Base-by-base conservation (phyloP, 2,329 filamentous ascomycete genomes). In the Claviceps lovelessii region DNA sequence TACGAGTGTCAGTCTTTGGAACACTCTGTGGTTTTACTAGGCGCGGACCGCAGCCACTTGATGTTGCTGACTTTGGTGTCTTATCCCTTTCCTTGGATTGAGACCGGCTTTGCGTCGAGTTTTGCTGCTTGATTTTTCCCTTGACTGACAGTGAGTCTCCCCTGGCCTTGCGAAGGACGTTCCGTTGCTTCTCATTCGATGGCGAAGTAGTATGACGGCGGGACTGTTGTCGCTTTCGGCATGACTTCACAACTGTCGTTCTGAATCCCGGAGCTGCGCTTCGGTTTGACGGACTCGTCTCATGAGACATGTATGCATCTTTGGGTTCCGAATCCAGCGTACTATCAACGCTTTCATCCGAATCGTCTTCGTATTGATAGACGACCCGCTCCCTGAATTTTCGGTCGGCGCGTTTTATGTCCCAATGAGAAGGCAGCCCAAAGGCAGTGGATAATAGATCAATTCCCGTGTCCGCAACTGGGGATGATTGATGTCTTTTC, bases 361-460 rank as follows among this genome's bases (percentile, higher is more conserved):
- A 55, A n/a, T 23, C 33, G 13, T 42, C 37, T n/a, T 47, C 50
- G 23, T 46, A 47, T 23, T 48, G 47, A 39, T 28, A 31, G 8
- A 41, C 28, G 15, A 5, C 33, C 15, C 23, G 15, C 13, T 10
- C 29, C 11, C 49, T 47, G 48, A 49, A 33, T 10, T 52, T 59
- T 39, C 54, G 55, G 29, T 53, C 52, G 15, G 29, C 44, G 15
- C 55, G 52, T 45, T 56, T 44, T 35, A 57, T 39, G 15, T 59
- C 53, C 8, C 57, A 57, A 28, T 54, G 55, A 33, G 62, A 61
- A 1, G 64, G 63, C 10, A 64, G 50, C 6, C 64, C 64, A 54
- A 67, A 66, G 5, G 59, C 56, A 3, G 63, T 62, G 10, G 61
- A 60, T 31, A 67, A 54, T 7, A 66, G 57, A 52, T 66, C 64